These are phyloP conservation scores for Salix suchowensis DNA, from an alignment of 345 rosid genomes.

Conservation along the genomic window DNA sequence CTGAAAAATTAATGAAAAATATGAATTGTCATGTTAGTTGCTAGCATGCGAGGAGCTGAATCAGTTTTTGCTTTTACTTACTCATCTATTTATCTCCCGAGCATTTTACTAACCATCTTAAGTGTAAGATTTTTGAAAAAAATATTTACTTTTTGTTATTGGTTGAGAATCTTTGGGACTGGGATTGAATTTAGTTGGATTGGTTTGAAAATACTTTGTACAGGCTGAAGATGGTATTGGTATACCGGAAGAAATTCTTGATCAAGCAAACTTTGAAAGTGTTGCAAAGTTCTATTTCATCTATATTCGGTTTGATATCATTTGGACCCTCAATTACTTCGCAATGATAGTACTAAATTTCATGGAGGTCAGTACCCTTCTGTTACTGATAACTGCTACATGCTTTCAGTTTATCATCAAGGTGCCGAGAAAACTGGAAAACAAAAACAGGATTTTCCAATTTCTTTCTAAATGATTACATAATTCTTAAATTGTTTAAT, in stretches of 20 bases:
- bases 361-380: conserved; percentile 58
- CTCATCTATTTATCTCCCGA: too few species aligned
- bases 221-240: conserved; percentile 98
- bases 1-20: too few species aligned
- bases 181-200: neutral
- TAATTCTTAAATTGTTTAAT: conserved; percentile 9
- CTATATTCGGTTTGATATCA: conserved; percentile 51
- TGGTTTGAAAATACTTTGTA: conserved; percentile 8
- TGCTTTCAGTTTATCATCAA: neutral
- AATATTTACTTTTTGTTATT: too few species aligned
- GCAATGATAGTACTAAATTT: conserved; percentile 72
- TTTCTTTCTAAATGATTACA: neutral
- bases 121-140: too few species aligned
- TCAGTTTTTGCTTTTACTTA: too few species aligned
- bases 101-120: too few species aligned
- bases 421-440: neutral
- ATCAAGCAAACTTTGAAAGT: conserved; percentile 54
- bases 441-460: neutral
- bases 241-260: conserved; percentile 81
- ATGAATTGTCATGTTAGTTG: too few species aligned
- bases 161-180: too few species aligned
- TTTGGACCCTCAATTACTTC: conserved; percentile 87
- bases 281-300: conserved; percentile 62
- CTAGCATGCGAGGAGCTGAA: too few species aligned
- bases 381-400: neutral